phyloP scores from a whole-genome alignment of 1,284 basidiomycete genomes.

The Taiwanofungus camphoratus region DNA sequence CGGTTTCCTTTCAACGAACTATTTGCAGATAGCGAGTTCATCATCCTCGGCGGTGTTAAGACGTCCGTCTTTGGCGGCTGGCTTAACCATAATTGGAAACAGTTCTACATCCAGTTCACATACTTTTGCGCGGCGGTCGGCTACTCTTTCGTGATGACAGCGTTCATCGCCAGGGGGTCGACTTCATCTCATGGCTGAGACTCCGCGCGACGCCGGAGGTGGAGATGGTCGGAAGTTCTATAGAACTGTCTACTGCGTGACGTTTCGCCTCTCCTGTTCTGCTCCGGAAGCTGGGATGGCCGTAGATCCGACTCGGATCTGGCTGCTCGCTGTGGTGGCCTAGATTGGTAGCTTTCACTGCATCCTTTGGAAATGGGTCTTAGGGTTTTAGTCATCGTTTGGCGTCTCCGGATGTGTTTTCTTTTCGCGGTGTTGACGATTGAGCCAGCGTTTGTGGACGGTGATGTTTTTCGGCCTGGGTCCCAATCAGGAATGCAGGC shows the following conservation, averaged over 20 bases:
- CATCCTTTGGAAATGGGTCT: constrained; percentile 47
- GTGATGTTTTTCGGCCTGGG: too few relatives aligned
- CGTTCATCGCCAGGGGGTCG: constrained; percentile 64
- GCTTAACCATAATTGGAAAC: constrained; percentile 56
- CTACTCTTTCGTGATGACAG: constrained; percentile 54
- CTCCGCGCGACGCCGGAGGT: constrained; percentile 77
- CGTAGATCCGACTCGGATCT: constrained; percentile 42
- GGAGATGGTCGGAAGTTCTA: constrained; percentile 84
- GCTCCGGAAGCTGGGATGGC: neutral
- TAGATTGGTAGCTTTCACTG: constrained; percentile 71
- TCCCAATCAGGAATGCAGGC: too few relatives aligned
- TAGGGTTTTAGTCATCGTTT: too few relatives aligned
- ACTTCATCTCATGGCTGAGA: constrained; percentile 73
- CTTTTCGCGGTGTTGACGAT: too few relatives aligned
- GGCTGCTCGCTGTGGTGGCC: constrained; percentile 71
- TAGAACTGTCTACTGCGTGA: constrained; percentile 2
- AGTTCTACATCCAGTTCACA: constrained; percentile 78
- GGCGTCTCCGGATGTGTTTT: too few relatives aligned
- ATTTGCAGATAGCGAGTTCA: constrained; percentile 64
- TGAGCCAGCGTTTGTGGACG: too few relatives aligned
- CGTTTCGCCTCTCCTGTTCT: neutral
- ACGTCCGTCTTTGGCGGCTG: constrained; percentile 62
- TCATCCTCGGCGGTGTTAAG: constrained; percentile 73
- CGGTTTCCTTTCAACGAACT: constrained; percentile 77
- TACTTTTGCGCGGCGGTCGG: constrained; percentile 69